phyloP scores from a whole-genome alignment of 2,329 filamentous ascomycete genomes.

The Cadophora sp. region DNA sequence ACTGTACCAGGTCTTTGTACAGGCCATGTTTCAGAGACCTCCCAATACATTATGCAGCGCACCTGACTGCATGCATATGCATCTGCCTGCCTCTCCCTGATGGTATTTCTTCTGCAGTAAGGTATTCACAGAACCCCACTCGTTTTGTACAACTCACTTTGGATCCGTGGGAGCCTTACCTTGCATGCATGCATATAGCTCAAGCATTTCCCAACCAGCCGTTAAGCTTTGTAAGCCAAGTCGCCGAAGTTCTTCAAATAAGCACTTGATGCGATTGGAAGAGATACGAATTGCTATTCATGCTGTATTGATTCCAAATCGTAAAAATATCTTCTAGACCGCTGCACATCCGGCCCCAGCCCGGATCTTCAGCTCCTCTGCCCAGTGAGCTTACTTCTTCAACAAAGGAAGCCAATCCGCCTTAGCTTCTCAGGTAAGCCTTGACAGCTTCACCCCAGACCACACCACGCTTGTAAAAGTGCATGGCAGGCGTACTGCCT shows the following conservation, averaged over 20 bases:
- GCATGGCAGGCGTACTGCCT: constrained; percentile 63
- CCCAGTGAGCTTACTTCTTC: too few relatives aligned
- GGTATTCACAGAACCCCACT: neutral
- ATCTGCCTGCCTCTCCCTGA: neutral
- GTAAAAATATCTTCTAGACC: neutral
- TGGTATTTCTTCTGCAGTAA: neutral
- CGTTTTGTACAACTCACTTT: neutral
- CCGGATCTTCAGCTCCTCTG: too few relatives aligned
- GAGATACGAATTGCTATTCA: neutral
- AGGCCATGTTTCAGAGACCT: neutral
- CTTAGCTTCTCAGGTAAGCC: constrained; percentile 36
- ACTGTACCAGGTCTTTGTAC: neutral
- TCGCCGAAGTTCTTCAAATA: neutral
- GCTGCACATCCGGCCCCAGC: neutral
- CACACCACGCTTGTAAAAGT: constrained; percentile 59
- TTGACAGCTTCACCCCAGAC: constrained; percentile 42
- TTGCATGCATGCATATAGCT: neutral
- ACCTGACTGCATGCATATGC: neutral
- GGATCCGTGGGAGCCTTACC: neutral
- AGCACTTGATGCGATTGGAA: constrained; percentile 2
- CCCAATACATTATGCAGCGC: neutral
- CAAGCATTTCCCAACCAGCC: neutral
- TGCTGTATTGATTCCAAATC: neutral
- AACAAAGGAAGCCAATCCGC: too few relatives aligned
- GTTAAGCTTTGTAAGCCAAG: neutral